Conservation (phyloP, 176 grass and related monocot species). For the Coix lacrymajobi region DNA sequence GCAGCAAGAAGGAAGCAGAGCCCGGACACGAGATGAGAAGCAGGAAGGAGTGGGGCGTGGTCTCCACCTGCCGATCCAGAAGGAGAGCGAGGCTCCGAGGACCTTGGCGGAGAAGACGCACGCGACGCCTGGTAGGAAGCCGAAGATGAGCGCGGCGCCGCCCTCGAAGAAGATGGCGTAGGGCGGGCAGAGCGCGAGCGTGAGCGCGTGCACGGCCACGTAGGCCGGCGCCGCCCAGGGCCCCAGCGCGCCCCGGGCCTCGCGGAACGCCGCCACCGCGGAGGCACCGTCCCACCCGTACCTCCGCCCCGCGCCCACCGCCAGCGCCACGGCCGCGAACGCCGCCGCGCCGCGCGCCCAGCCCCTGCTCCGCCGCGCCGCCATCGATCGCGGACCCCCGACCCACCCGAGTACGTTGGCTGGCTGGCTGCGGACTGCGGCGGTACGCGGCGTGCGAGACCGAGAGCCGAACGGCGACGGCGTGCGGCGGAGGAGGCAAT, state of each 20-base stretch:
- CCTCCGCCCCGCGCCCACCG: conserved; percentile 32
- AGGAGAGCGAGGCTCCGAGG: conserved; percentile 89
- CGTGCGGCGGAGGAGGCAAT: background rate
- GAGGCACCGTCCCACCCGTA: conserved; percentile 70
- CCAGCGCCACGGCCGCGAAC: conserved; percentile 8
- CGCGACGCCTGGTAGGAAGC: conserved; percentile 75
- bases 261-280: conserved; percentile 40
- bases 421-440: background rate
- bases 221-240: conserved; percentile 73
- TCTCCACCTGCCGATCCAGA: conserved; percentile 91
- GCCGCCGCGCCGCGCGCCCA: conserved; percentile 23
- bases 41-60: background rate
- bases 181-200: conserved; percentile 78
- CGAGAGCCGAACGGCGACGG: background rate
- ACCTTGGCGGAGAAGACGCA: conserved; percentile 97
- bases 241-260: conserved; percentile 43
- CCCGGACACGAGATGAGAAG: background rate
- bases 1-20: background rate
- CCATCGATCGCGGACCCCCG: background rate
- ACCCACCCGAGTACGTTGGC: background rate
- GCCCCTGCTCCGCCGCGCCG: conserved; percentile 2
- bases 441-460: background rate
- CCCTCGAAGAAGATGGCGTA: conserved; percentile 95
- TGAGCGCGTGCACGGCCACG: conserved; percentile 73
- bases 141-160: conserved; percentile 71